phyloP scores from a whole-genome alignment of 805 yeast genomes.

The Saccharomyces kudriavzevii region DNA sequence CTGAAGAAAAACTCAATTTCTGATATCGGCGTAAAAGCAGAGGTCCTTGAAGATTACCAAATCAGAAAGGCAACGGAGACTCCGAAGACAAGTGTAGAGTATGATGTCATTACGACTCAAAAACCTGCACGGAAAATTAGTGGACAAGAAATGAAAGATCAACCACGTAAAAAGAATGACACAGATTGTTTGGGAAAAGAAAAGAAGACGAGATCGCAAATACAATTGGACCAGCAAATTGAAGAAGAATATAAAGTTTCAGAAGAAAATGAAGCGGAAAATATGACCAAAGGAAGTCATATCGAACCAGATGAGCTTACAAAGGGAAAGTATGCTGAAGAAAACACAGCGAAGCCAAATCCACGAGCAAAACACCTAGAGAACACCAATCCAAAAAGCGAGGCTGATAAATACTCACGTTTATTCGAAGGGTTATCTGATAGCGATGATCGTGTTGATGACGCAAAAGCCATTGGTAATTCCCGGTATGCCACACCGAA shows the following conservation, averaged over 20 bases:
- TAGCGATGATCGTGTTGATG: background rate
- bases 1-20: background rate
- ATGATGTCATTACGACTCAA: background rate
- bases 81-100: background rate
- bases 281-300: background rate
- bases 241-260: background rate
- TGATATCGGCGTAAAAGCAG: background rate
- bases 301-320: background rate
- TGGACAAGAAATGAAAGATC: background rate
- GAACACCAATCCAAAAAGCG: background rate
- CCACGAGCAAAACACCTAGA: background rate
- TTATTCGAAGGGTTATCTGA: conserved; percentile 5
- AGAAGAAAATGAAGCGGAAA: background rate
- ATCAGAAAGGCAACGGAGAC: background rate
- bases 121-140: background rate
- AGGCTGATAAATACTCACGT: conserved; percentile 1
- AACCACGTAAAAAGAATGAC: background rate
- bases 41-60: background rate
- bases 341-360: background rate
- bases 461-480: background rate
- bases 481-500: background rate
- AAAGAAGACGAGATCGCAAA: background rate
- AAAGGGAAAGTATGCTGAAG: conserved; percentile 3
- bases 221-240: background rate
- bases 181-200: background rate